phyloP scores from a whole-genome alignment of 371 early-diverging fungal genomes.

The Mucor plumbeus region DNA sequence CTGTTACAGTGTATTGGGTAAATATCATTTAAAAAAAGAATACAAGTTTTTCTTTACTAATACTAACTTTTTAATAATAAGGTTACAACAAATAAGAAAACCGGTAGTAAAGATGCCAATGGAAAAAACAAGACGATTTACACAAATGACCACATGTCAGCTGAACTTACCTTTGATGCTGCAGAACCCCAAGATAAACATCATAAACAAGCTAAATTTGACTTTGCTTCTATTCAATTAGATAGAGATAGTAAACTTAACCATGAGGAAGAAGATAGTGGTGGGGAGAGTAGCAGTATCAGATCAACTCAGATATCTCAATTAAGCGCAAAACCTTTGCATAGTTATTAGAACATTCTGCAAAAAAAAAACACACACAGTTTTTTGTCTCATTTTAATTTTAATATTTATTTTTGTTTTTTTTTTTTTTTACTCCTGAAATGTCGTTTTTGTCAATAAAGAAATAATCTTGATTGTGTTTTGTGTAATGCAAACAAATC shows the following conservation, averaged over 20 bases:
- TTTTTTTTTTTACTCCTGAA: no score
- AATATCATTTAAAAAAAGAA: neutral
- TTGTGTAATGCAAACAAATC: no score
- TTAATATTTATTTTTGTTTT: neutral
- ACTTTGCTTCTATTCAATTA: slow-evolving; percentile 20
- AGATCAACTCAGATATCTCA: slow-evolving; percentile 32
- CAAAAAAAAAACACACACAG: neutral
- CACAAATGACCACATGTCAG: slow-evolving; percentile 26
- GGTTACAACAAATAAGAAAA: slow-evolving; percentile 31
- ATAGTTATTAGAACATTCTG: slow-evolving; percentile 8
- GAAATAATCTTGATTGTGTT: no score
- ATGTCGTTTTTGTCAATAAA: slow-evolving; percentile 4
- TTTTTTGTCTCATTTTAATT: neutral
- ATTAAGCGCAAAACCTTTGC: slow-evolving; percentile 32
- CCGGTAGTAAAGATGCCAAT: slow-evolving; percentile 9
- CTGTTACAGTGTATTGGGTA: slow-evolving; percentile 66
- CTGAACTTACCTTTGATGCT: slow-evolving; percentile 29
- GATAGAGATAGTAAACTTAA: slow-evolving; percentile 25
- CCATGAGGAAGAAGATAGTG: slow-evolving; percentile 17
- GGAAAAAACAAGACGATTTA: slow-evolving; percentile 21
- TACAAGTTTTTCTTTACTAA: no score
- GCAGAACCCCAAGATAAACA: slow-evolving; percentile 6
- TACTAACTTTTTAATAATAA: neutral
- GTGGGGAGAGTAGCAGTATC: slow-evolving; percentile 28
- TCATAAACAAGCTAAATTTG: slow-evolving; percentile 17